Evolutionary conservation across 345 rosid genomes (phyloP).

Genomic region (Linum tenue): DNA sequence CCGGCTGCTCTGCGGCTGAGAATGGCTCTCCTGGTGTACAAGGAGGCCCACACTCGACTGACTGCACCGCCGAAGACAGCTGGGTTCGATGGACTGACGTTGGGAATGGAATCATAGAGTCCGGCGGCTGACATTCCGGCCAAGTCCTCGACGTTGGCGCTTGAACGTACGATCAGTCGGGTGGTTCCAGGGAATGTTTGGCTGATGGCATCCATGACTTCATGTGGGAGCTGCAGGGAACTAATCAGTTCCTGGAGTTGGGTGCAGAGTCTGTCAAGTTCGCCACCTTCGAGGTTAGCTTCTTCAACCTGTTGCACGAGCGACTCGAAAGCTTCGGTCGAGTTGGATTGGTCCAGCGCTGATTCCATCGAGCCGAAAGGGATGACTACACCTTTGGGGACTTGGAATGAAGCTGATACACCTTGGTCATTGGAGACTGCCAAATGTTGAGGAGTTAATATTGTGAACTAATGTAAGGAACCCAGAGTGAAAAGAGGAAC

Average conservation of each 20-base stretch:
- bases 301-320: constrained; percentile 59
- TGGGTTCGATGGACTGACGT: constrained; percentile 68
- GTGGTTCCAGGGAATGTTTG: constrained; percentile 40
- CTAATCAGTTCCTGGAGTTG: constrained; percentile 67
- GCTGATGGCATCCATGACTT: constrained; percentile 35
- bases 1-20: constrained; percentile 84
- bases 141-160: constrained; percentile 95
- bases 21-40: constrained; percentile 91
- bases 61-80: constrained; percentile 48
- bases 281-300: constrained; percentile 52
- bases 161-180: constrained; percentile 83
- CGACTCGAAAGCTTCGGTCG: constrained; percentile 39
- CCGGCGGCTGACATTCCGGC: constrained; percentile 99
- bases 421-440: constrained; percentile 72
- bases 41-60: constrained; percentile 89
- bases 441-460: constrained; percentile 12
- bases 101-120: constrained; percentile 88
- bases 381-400: constrained; percentile 70
- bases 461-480: background rate
- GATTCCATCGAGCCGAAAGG: constrained; percentile 88
- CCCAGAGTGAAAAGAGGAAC: constrained; percentile 1
- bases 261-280: constrained; percentile 54
- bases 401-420: constrained; percentile 75
- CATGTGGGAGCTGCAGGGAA: constrained; percentile 47
- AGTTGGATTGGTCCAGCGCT: constrained; percentile 51